Evolutionary conservation across 768 basidiomycete genomes (phyloP).

Genomic region (Leccinum aurantiacum): DNA sequence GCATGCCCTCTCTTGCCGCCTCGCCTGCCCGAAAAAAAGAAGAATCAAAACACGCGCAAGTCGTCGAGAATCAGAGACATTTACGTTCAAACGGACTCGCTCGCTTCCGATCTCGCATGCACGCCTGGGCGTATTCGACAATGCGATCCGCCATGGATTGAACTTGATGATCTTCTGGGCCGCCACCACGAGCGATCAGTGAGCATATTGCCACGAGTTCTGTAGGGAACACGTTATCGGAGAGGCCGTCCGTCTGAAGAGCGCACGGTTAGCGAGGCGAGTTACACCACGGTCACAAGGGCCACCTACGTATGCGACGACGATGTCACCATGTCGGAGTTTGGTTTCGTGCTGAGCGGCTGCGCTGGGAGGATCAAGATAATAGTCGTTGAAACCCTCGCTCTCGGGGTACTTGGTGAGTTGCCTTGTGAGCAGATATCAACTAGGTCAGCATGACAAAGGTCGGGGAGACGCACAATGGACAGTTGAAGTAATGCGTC

Average conservation of each 20-base stretch:
- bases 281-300: too few species aligned
- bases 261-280: conserved; percentile 6
- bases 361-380: conserved; percentile 40
- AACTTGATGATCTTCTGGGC: conserved; percentile 59
- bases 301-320: conserved; percentile 47
- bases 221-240: conserved; percentile 60
- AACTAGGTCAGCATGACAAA: neutral
- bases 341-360: conserved; percentile 47
- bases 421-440: conserved; percentile 24
- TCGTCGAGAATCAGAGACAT: conserved; percentile 24
- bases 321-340: conserved; percentile 52
- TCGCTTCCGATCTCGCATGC: conserved; percentile 65
- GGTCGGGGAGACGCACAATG: conserved; percentile 24
- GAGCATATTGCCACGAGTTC: conserved; percentile 73
- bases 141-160: conserved; percentile 73
- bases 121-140: conserved; percentile 64
- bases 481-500: conserved; percentile 37
- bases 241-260: conserved; percentile 52
- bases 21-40: conserved; percentile 40
- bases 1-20: conserved; percentile 63
- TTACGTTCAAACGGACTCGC: conserved; percentile 75
- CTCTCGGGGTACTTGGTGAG: conserved; percentile 36
- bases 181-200: conserved; percentile 56
- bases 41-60: conserved; percentile 8
- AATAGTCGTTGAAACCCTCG: conserved; percentile 7